Evolutionary conservation across 768 basidiomycete species (phyloP), one percentile per base, ranked within the genome.

Genomic region (Rhizopogon vulgaris): DNA sequence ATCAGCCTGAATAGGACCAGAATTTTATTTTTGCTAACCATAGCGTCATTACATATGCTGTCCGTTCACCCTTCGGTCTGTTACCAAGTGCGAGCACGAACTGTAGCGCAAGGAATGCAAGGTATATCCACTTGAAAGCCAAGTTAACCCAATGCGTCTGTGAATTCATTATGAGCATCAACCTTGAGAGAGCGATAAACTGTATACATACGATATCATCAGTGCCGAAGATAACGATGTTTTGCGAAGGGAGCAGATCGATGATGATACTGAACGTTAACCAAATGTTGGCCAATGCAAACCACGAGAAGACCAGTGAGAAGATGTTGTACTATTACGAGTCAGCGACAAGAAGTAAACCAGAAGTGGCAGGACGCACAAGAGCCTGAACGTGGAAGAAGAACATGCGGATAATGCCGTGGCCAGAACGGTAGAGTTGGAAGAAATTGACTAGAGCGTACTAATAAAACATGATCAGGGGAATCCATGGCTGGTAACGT

Each of bases 201-300:
- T 47, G 32, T 25, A 25, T n/a, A 72, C 90, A 52, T 62, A 94
- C 92, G 17, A 91, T 66, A 5, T 63, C 72, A 0, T 62, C 70
- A 28, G 82, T 93, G 39, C 90, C 91, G 56, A 96, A 96, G 48
- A 94, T 71, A 41, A 73, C 55, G 52, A 83, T 76, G 0, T 53
- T 9, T 32, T 68, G 60, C 66, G 73, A 48, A 52, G 88, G 87
- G 12, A 94, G 76, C 38, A 96, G 78, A 61, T 93, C 84, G 76
- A 95, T 90, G 67, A 95, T 91, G 70, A 95, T 94, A 55, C 84
- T 85, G 77, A 95, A 95, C n/a, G 90, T 94, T 52, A 96, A 73
- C 90, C 91, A 96, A 40, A 94, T 73, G 64, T 94, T 94, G 57
- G 92, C 91, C 53, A 94, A 69, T 3, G 91, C 84, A 71, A 96